A percentile compares a stretch with the other conserved stretches of the same genome.
phyloP scores from a whole-genome alignment of 2,329 filamentous ascomycete genomes.

The Alternaria gaisen region DNA sequence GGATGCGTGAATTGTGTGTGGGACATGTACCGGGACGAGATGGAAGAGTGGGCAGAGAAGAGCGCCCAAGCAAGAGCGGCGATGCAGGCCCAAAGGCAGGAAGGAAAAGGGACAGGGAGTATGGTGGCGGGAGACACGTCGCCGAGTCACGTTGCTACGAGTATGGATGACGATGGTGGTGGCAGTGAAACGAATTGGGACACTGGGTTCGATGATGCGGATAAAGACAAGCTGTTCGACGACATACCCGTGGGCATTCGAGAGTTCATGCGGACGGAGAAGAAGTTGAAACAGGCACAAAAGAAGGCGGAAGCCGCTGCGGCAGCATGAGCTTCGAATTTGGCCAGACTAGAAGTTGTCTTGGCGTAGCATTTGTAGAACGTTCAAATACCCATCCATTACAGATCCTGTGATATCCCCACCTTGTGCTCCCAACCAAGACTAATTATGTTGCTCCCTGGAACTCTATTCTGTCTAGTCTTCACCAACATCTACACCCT shows the following conservation, averaged over 20 bases:
- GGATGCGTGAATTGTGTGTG: conserved; percentile 98
- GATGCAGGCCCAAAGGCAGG: conserved; percentile 49
- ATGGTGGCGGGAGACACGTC: conserved; percentile 51
- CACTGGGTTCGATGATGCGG: conserved; percentile 25
- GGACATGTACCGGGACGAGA: conserved; percentile 88
- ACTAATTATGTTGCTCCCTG: conserved; percentile 10
- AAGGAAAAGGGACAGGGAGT: conserved; percentile 44
- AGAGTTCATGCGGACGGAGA: conserved; percentile 98
- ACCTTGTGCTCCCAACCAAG: conserved; percentile 6
- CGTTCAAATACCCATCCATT: conserved; percentile 22
- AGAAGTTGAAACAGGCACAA: conserved; percentile 82
- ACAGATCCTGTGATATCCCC: not conserved
- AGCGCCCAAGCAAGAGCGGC: conserved; percentile 69
- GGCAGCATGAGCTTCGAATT: conserved; percentile 12
- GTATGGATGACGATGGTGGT: conserved; percentile 83
- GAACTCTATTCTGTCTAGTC: conserved; percentile 19
- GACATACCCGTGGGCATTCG: conserved; percentile 89
- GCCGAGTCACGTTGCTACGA: conserved; percentile 61
- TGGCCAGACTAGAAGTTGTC: not conserved
- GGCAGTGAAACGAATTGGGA: conserved; percentile 76
- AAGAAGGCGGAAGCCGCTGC: conserved; percentile 60
- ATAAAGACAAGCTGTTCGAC: conserved; percentile 74
- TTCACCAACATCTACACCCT: conserved; percentile 82
- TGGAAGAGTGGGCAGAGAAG: conserved; percentile 84
- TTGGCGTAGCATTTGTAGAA: conserved; percentile 10